Evolutionary conservation across 129 eudicot genomes (phyloP), one percentile per base, ranked within the genome.

Genomic region (Lactuca sativa): DNA sequence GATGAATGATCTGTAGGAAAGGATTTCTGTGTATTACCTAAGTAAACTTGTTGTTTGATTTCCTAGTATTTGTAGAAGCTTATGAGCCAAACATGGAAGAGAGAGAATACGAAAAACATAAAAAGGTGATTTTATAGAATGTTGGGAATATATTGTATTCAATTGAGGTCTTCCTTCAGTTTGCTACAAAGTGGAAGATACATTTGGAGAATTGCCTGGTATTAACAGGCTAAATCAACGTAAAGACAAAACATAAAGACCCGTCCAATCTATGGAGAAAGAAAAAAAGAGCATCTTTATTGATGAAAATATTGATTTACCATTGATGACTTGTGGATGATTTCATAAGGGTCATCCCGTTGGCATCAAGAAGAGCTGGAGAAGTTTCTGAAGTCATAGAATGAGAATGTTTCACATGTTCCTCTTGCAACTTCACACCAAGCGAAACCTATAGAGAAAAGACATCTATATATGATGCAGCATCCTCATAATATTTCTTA

Each of bases 391-490:
- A 81, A 61, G 83, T 86, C 81, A 86, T 78, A 60, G 90, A 70
- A 71, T 82, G 82, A 55, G 96, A 77, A 51, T 82, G 80, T 57
- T 85, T 90, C 91, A 90, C 82, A 9, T 79, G 81, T 72, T 84
- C 88, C 82, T 86, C 90, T 34, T 41, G 48, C 48, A 86, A 79
- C 76, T 79, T 84, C 78, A 80, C 73, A 30, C 85, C 92, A 59
- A 81, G 69, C 40, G 81, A n/a, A n/a, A n/a, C n/a, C n/a, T n/a
- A n/a, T n/a, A n/a, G n/a, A n/a, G n/a, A n/a, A n/a, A n/a, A 41
- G 11, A 93, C 98, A 97, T 93, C 97, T 52, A 93, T 89, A 77
- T 93, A 93, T 58, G 98, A 85, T 56, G 90, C 98, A 78, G 98
- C 98, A 38, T 97, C 77, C 72, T 93, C 98, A 73, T 97, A 89